Evolutionary conservation across 2,329 filamentous ascomycete genomes (phyloP), one percentile per base, ranked within the genome.

Genomic region (Fusarium praegraminearum): DNA sequence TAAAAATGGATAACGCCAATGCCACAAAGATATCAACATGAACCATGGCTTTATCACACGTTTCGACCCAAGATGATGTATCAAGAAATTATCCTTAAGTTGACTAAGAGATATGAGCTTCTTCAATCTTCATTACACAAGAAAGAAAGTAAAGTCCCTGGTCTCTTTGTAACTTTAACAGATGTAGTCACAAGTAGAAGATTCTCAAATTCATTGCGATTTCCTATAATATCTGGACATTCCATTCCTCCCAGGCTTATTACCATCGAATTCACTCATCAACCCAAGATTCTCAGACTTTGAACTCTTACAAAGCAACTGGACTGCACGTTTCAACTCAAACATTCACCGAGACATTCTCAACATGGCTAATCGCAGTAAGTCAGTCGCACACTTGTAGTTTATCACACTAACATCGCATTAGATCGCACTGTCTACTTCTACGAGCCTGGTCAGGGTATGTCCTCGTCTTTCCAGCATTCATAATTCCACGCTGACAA

Each of bases 171-270:
- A 7, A 7, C 5, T 6, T 11, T 1, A 13, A 33, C 15, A 32
- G 20, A 13, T 4, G 20, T 4, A 11, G n/a, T 26, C 0, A 8
- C n/a, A 9, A 3, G 22, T 4, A 36, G 11, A 12, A 50, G 4
- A 11, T 10, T 4, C 8, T 12, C 15, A 9, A 2, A n/a, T 0
- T 7, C 0, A 26, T 2, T 7, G 5, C 16, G 1, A 28, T 28
- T 1, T 8, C 2, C 1, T 7, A 52, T 52, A 41, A 40, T n/a
- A 3, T 28, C 16, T 20, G 12, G 3, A 5, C 15, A 13, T 9
- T 16, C 6, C 9, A 2, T 12, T 24, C n/a, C 13, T 13, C 18
- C 9, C 32, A 20, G 15, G 1, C 4, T 9, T 8, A 7, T 36
- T 18, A 1, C 6, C 9, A 50, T 8, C 24, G 9, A 16, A 9